A percentile compares a stretch with the other conserved stretches of the same genome.
phyloP scores from a whole-genome alignment of 2,329 filamentous ascomycete species.

The Aspergillus sp. region DNA sequence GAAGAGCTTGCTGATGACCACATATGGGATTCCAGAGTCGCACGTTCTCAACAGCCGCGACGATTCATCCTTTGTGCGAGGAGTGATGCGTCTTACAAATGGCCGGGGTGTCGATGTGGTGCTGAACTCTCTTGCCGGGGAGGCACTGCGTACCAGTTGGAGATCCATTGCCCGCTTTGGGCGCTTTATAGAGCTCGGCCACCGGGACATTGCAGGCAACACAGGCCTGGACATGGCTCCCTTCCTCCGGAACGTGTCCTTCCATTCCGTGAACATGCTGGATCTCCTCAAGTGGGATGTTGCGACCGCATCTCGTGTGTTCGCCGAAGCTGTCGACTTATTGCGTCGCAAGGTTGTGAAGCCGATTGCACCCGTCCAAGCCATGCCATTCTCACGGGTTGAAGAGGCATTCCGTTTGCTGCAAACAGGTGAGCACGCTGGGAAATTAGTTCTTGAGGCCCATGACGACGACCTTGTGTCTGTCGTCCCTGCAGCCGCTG shows the following conservation, averaged over 20 bases:
- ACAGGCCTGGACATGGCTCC: slow-evolving; percentile 1
- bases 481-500: too few relatives aligned
- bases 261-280: slow-evolving; percentile 3
- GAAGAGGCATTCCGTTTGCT: slow-evolving; percentile 17
- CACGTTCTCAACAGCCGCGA: slow-evolving; percentile 11
- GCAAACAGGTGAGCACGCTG: slow-evolving; percentile 16
- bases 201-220: slow-evolving; percentile 29
- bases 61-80: slow-evolving; percentile 3
- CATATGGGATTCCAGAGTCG: slow-evolving; percentile 10
- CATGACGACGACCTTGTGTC: too few relatives aligned
- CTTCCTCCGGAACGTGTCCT: slow-evolving; percentile 3
- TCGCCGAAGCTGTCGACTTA: not conserved
- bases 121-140: slow-evolving; percentile 15
- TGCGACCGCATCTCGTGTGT: not conserved
- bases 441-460: slow-evolving; percentile 14
- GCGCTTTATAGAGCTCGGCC: slow-evolving; percentile 43
- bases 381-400: slow-evolving; percentile 13
- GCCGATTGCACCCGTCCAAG: slow-evolving; percentile 5
- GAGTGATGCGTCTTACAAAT: slow-evolving; percentile 3
- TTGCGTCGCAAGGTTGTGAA: not conserved
- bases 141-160: slow-evolving; percentile 10
- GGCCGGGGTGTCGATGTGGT: slow-evolving; percentile 14
- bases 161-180: slow-evolving; percentile 27
- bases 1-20: slow-evolving; percentile 9
- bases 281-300: not conserved